A percentile compares a stretch with the other conserved stretches of the same genome.
These are phyloP conservation scores for Pythium myriotylum DNA, from an alignment of 352 stramenopile genomes.

Conservation along the genomic window DNA sequence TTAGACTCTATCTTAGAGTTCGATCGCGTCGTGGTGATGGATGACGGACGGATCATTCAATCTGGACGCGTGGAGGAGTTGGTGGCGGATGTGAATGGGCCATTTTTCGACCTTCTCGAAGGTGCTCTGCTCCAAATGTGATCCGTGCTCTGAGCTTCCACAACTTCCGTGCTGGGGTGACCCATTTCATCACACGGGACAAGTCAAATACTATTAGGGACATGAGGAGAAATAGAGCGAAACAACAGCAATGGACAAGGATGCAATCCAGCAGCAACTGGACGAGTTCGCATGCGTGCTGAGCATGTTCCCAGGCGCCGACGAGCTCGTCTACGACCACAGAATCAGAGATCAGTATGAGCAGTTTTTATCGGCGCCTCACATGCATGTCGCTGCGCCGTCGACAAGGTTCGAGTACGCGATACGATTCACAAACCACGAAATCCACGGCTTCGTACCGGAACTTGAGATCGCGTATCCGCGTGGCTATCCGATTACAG, in stretches of 20 bases:
- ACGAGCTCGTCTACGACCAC: conserved; percentile 50
- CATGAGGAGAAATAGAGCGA: neutral
- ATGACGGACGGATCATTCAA: conserved; percentile 67
- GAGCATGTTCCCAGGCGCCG: conserved; percentile 62
- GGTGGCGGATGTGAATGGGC: conserved; percentile 18
- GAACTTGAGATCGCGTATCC: conserved; percentile 55
- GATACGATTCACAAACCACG: conserved; percentile 33
- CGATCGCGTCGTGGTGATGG: conserved; percentile 86
- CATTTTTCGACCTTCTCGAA: conserved; percentile 29
- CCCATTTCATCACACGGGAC: conserved; percentile 19
- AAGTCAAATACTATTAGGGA: neutral
- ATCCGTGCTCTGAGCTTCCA: too few species aligned
- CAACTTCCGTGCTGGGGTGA: too few species aligned
- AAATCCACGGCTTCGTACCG: conserved; percentile 27
- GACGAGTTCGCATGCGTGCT: conserved; percentile 79
- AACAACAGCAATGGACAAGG: neutral
- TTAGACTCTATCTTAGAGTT: conserved; percentile 91
- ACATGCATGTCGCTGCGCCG: neutral
- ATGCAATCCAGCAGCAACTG: conserved; percentile 41
- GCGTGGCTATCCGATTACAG: conserved; percentile 36
- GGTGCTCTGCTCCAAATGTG: conserved; percentile 21
- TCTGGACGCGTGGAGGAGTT: conserved; percentile 24
- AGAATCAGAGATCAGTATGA: conserved; percentile 33
- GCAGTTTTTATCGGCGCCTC: conserved; percentile 6
- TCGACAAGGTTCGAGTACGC: conserved; percentile 42